Conservation (phyloP, 2,329 filamentous ascomycete species). For the Seiridium cupressi region DNA sequence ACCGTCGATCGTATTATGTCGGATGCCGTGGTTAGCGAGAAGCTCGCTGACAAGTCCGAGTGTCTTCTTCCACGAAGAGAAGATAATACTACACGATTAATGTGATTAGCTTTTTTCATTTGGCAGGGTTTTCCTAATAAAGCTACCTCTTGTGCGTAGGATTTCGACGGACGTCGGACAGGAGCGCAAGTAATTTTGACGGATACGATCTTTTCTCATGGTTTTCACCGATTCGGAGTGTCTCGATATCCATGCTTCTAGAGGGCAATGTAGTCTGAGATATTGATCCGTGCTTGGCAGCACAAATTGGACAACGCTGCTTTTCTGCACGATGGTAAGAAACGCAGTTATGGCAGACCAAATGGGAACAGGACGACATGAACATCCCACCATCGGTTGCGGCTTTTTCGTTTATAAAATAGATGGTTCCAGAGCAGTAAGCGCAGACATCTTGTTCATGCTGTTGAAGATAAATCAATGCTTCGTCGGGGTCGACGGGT, state of each 20-base stretch:
- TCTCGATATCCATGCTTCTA: not conserved
- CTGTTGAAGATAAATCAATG: not conserved
- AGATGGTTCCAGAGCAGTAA: not conserved
- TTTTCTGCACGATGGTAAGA: not conserved
- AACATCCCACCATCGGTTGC: not conserved
- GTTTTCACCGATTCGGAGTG: not conserved
- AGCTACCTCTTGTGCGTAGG: not conserved
- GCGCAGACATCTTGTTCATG: not conserved
- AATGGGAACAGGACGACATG: not conserved
- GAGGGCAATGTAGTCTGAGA: not conserved
- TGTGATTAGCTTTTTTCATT: not conserved
- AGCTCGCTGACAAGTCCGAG: not conserved
- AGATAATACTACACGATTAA: not conserved
- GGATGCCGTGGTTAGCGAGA: not conserved
- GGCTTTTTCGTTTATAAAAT: not conserved
- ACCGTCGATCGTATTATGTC: not conserved
- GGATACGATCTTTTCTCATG: not conserved
- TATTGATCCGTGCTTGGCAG: not conserved
- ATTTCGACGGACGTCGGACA: not conserved
- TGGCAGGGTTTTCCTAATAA: not conserved
- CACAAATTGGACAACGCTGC: not conserved
- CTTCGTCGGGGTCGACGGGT: not conserved
- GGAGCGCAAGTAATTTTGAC: not conserved
- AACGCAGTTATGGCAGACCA: not conserved
- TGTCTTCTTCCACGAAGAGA: conserved; percentile 9